phyloP scores from a whole-genome alignment of 148 eudicot species.

The Nepenthes mirabilis region DNA sequence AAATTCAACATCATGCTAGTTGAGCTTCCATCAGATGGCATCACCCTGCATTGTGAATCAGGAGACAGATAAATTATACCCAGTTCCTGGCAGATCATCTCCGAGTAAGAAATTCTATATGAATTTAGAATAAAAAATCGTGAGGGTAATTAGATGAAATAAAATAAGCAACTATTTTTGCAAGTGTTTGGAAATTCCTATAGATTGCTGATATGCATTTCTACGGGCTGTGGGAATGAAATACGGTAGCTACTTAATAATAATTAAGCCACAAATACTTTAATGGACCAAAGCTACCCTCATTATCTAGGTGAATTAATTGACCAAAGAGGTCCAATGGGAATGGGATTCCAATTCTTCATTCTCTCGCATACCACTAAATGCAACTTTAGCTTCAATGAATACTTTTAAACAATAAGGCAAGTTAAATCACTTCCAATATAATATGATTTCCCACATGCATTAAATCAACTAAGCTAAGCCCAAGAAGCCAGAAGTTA shows the following conservation, averaged over 20 bases:
- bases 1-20: slow-evolving; percentile 14
- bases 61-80: slow-evolving; percentile 17
- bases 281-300: no score
- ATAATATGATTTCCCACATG: slow-evolving; percentile 20
- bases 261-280: no score
- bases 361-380: no score
- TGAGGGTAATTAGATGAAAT: neutral
- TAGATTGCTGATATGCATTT: no score
- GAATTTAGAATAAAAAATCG: slow-evolving; percentile 1
- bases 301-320: no score
- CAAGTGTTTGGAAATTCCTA: neutral
- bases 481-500: slow-evolving; percentile 26
- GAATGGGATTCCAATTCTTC: no score
- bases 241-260: no score
- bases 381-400: neutral
- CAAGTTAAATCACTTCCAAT: neutral
- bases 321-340: neutral
- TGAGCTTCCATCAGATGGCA: slow-evolving; percentile 20
- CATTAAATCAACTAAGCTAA: slow-evolving; percentile 22
- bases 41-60: slow-evolving; percentile 17
- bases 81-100: slow-evolving; percentile 24
- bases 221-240: no score
- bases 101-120: slow-evolving; percentile 46
- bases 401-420: neutral
- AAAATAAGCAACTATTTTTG: neutral